These are phyloP conservation scores for Cladorrhinum samala DNA, from an alignment of 495 filamentous ascomycete species.

Conservation along the genomic window DNA sequence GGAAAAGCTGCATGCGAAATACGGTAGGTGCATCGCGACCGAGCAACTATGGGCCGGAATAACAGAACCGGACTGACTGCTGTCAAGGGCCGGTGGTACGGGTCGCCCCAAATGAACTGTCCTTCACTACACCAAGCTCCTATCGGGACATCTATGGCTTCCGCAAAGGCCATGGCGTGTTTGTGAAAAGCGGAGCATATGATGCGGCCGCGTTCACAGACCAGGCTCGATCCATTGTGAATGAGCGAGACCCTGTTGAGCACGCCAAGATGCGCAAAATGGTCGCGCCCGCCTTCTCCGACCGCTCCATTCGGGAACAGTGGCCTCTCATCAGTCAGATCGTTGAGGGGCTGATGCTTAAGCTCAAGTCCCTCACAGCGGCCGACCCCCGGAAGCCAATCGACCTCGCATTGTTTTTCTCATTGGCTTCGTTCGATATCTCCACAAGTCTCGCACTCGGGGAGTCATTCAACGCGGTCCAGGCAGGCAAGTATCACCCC, in stretches of 20 bases:
- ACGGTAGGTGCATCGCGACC: slow-evolving; percentile 5
- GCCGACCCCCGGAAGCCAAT: slow-evolving; percentile 1
- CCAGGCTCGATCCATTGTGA: slow-evolving; percentile 16
- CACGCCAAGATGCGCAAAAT: slow-evolving; percentile 32
- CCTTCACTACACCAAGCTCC: slow-evolving; percentile 34
- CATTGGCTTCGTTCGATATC: slow-evolving; percentile 39
- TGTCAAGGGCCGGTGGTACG: slow-evolving; percentile 33
- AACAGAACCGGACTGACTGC: not conserved
- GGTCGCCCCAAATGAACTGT: slow-evolving; percentile 40
- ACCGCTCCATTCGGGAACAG: slow-evolving; percentile 35
- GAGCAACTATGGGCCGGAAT: not conserved
- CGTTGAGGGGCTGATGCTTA: slow-evolving; percentile 30
- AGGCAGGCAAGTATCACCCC: slow-evolving; percentile 37
- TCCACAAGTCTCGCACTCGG: slow-evolving; percentile 45
- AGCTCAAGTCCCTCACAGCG: slow-evolving; percentile 20
- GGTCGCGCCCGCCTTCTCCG: slow-evolving; percentile 32
- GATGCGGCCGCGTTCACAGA: slow-evolving; percentile 23
- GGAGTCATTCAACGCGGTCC: slow-evolving; percentile 44
- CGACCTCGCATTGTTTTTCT: slow-evolving; percentile 11
- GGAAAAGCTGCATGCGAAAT: slow-evolving; percentile 21
- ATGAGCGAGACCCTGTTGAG: slow-evolving; percentile 22
- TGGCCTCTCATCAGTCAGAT: slow-evolving; percentile 37
- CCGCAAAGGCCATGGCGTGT: slow-evolving; percentile 21
- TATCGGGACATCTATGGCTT: slow-evolving; percentile 41
- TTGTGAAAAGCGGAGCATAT: slow-evolving; percentile 26